Percentiles rank a stretch among this genome's conserved stretches.
phyloP scores from a whole-genome alignment of 352 stramenopile species.

The Globisporangium abappressorium region DNA sequence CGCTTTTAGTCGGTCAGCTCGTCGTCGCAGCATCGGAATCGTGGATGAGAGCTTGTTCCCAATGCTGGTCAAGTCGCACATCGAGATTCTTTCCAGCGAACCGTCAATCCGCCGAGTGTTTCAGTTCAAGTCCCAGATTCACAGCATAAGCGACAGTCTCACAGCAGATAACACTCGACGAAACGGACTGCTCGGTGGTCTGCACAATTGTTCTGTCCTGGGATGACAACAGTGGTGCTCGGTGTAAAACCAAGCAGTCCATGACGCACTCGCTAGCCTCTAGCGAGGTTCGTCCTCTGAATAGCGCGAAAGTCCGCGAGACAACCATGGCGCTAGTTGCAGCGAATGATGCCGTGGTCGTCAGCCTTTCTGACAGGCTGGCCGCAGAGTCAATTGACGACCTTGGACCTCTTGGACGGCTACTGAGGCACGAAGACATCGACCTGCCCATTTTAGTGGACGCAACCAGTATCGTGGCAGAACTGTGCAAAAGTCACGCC shows the following conservation, averaged over 20 bases:
- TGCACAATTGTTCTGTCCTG: background rate
- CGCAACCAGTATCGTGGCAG: constrained; percentile 21
- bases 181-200: background rate
- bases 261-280: background rate
- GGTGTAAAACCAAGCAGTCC: constrained; percentile 2
- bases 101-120: constrained; percentile 4
- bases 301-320: background rate
- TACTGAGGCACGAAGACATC: constrained; percentile 14
- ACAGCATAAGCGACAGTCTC: background rate
- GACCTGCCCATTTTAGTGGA: constrained; percentile 13
- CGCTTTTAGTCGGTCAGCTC: background rate
- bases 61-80: constrained; percentile 8
- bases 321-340: background rate
- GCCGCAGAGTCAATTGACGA: constrained; percentile 8
- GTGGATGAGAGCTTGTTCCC: background rate
- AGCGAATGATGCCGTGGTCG: background rate
- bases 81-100: constrained; percentile 2
- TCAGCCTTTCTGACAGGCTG: constrained; percentile 1
- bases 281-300: background rate
- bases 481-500: constrained; percentile 25
- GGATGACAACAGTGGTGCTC: background rate
- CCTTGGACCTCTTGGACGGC: constrained; percentile 16
- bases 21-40: background rate
- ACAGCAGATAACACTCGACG: constrained; percentile 4
- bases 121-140: constrained; percentile 2